Conservation (phyloP, 345 rosid genomes). For the Psidium friedrichsthalianum region DNA sequence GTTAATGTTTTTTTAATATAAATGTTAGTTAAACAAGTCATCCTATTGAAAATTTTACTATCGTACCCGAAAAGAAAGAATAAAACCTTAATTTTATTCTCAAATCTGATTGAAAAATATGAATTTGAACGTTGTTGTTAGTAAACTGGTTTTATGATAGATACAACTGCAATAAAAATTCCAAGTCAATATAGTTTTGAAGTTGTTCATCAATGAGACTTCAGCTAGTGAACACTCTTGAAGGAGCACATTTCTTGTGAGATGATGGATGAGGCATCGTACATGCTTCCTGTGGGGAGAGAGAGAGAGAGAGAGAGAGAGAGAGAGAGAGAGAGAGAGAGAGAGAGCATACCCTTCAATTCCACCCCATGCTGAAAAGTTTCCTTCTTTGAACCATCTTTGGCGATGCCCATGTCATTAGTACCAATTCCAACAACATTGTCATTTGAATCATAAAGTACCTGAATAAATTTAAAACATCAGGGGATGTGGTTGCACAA, state of each 20-base stretch:
- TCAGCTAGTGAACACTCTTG: background rate
- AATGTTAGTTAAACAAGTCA: background rate
- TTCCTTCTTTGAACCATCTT: constrained; percentile 83
- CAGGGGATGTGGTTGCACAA: background rate
- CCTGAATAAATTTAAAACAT: constrained; percentile 28
- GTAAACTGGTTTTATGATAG: background rate
- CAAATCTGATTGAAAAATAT: background rate
- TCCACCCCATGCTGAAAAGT: constrained; percentile 79
- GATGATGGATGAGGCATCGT: background rate
- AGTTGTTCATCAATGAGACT: background rate
- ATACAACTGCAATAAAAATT: background rate
- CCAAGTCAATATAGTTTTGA: background rate
- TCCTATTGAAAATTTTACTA: background rate
- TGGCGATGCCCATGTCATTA: constrained; percentile 94
- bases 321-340: background rate
- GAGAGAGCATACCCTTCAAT: constrained; percentile 48
- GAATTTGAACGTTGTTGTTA: background rate
- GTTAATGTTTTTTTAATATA: background rate
- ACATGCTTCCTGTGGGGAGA: background rate
- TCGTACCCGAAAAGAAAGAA: background rate
- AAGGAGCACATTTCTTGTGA: background rate
- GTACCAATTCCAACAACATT: constrained; percentile 78
- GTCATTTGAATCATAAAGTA: constrained; percentile 51
- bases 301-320: background rate
- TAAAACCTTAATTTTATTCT: background rate